Conservation (phyloP, 2,329 filamentous ascomycete species). For the Fusarium succisae region DNA sequence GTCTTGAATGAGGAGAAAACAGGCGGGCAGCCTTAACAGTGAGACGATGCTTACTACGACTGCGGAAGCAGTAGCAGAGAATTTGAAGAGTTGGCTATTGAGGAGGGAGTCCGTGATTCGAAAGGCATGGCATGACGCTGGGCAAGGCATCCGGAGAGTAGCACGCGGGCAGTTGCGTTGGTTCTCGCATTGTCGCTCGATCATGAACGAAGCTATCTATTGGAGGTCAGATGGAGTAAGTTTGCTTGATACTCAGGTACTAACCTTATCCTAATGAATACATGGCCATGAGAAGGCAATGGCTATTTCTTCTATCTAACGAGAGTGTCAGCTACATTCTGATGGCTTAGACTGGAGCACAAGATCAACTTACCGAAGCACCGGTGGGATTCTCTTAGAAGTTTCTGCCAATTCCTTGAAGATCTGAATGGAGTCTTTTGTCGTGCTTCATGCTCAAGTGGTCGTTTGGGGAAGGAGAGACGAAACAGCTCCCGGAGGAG, state of each 20-base stretch:
- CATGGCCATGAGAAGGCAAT: rapidly evolving
- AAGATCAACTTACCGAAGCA: too few relatives aligned
- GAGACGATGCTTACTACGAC: rapidly evolving
- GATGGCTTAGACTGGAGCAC: too few relatives aligned
- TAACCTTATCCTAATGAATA: neutral
- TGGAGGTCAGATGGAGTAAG: neutral
- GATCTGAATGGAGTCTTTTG: neutral
- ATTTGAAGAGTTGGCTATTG: rapidly evolving
- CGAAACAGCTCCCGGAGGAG: neutral
- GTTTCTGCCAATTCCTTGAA: neutral
- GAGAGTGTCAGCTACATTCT: too few relatives aligned
- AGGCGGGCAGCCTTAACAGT: rapidly evolving
- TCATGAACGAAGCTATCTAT: neutral
- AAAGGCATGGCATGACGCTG: rapidly evolving
- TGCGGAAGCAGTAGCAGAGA: neutral
- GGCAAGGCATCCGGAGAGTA: neutral
- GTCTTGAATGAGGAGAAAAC: rapidly evolving
- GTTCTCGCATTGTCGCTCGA: neutral
- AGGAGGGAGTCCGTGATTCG: neutral
- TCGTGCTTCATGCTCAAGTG: neutral
- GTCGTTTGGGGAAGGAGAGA: neutral
- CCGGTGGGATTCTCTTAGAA: rapidly evolving
- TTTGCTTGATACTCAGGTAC: neutral
- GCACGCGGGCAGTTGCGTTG: neutral
- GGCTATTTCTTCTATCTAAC: too few relatives aligned